These are phyloP conservation scores for Raphanus raphanistrum DNA, from an alignment of 345 rosid genomes.

Conservation along the genomic window DNA sequence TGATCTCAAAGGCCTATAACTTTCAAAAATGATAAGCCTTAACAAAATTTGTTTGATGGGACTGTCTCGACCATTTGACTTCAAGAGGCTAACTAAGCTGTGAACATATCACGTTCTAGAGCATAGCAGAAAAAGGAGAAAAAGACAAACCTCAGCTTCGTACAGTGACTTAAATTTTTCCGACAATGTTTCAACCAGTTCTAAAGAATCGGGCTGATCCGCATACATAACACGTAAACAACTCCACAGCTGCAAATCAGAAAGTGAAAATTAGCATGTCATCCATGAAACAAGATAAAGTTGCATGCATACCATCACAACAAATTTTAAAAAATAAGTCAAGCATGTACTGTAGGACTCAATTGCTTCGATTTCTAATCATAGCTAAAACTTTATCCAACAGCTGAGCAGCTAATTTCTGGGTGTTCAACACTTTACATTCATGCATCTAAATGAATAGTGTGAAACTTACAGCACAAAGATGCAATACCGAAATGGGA, in stretches of 20 bases:
- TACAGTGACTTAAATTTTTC: conserved; percentile 65
- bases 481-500: not conserved
- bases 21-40: conserved; percentile 9
- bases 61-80: conserved; percentile 6
- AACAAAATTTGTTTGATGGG: conserved; percentile 3
- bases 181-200: conserved; percentile 68
- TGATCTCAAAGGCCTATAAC: conserved; percentile 23
- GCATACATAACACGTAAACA: conserved; percentile 57
- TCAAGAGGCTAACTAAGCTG: conserved; percentile 19
- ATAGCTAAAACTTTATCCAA: conserved; percentile 9
- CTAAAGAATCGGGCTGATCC: conserved; percentile 75
- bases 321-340: not conserved
- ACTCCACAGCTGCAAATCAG: conserved; percentile 75
- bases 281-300: conserved; percentile 10
- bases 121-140: conserved; percentile 19
- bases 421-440: conserved; percentile 4
- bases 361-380: conserved; percentile 7
- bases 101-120: not conserved
- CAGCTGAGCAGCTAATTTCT: not conserved
- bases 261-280: conserved; percentile 40
- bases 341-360: conserved; percentile 4
- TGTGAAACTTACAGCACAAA: conserved; percentile 5
- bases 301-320: conserved; percentile 23
- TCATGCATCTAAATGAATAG: conserved; percentile 9
- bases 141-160: conserved; percentile 69